Percentiles rank a stretch among this genome's conserved stretches.
Evolutionary conservation across 129 eudicot genomes (phyloP).

Genomic region (Silybum marianum): DNA sequence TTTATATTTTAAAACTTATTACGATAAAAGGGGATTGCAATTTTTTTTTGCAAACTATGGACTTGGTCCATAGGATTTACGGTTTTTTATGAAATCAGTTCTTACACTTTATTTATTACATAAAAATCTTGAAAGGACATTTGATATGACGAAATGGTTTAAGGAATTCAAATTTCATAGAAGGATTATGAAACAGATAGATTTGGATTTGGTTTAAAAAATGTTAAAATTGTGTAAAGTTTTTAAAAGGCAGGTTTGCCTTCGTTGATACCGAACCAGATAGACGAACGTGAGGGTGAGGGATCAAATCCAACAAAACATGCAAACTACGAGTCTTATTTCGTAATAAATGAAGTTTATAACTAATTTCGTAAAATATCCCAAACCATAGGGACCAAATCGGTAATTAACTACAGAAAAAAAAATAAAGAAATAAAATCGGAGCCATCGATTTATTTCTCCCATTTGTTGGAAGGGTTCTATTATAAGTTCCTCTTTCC

Average conservation of each 20-base stretch:
- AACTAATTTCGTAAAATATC: not conserved
- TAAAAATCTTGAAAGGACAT: too few relatives aligned
- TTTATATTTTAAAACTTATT: too few relatives aligned
- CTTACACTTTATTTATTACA: too few relatives aligned
- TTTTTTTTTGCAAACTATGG: too few relatives aligned
- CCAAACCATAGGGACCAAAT: not conserved
- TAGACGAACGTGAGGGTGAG: not conserved
- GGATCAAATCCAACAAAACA: not conserved
- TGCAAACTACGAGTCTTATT: not conserved
- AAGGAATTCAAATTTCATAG: too few relatives aligned
- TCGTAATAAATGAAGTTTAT: not conserved
- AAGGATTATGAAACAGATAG: too few relatives aligned
- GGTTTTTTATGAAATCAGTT: too few relatives aligned
- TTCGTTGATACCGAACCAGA: not conserved
- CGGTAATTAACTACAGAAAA: not conserved
- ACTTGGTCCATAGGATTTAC: too few relatives aligned
- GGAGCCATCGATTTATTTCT: slow-evolving; percentile 22
- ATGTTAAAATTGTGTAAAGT: not conserved
- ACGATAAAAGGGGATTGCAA: too few relatives aligned
- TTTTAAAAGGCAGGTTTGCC: too few relatives aligned
- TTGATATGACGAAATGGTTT: too few relatives aligned
- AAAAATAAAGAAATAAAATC: not conserved
- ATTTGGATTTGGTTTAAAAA: too few relatives aligned
- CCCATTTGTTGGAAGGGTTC: not conserved
- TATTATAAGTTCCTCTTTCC: not conserved